These are phyloP conservation scores for Hypericum androsaemum DNA, from an alignment of 345 rosid genomes.

Conservation along the genomic window DNA sequence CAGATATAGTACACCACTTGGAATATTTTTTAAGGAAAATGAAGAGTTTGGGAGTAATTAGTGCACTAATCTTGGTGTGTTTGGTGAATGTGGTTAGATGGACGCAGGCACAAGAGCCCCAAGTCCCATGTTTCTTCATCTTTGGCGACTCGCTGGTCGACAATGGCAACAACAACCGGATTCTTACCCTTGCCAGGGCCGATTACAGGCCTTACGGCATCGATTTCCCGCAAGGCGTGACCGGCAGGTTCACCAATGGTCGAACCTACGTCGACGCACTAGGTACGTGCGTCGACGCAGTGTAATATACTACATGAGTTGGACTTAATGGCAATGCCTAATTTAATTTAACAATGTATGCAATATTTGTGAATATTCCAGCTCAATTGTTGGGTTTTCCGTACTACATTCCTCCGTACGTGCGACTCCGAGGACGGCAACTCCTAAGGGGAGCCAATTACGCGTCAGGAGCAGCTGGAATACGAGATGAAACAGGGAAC, in stretches of 20 bases:
- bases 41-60: slow-evolving; percentile 4
- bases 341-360: too few species aligned
- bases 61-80: slow-evolving; percentile 17
- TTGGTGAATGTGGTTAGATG: slow-evolving; percentile 16
- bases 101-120: slow-evolving; percentile 9
- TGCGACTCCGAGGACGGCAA: slow-evolving; percentile 7
- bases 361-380: background rate
- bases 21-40: background rate
- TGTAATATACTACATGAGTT: too few species aligned
- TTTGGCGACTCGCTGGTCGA: slow-evolving; percentile 23
- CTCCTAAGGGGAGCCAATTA: slow-evolving; percentile 18
- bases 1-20: too few species aligned
- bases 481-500: slow-evolving; percentile 22
- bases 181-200: slow-evolving; percentile 22
- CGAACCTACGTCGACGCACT: slow-evolving; percentile 23
- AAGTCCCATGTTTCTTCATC: slow-evolving; percentile 22
- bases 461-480: slow-evolving; percentile 28
- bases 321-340: too few species aligned
- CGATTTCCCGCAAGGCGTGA: slow-evolving; percentile 16
- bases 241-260: slow-evolving; percentile 25
- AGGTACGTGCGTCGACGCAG: slow-evolving; percentile 4
- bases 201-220: slow-evolving; percentile 26
- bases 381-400: slow-evolving; percentile 23
- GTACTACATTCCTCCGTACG: slow-evolving; percentile 16
- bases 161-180: slow-evolving; percentile 19